Conservation (phyloP, 2,329 filamentous ascomycete species). For the Fusarium tricinctum region DNA sequence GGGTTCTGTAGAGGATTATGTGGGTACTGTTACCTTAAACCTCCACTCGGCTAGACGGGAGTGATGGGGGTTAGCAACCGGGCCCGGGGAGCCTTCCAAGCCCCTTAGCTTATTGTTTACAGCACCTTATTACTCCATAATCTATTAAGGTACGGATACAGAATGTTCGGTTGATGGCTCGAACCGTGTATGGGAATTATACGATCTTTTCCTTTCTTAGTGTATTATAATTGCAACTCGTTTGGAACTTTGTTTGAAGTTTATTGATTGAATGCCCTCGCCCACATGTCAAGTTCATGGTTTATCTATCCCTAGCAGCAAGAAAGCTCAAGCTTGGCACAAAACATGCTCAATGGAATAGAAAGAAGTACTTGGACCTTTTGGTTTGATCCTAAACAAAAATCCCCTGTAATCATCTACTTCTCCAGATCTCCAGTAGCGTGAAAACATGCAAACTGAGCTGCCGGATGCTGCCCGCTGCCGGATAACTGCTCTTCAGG, state of each 20-base stretch:
- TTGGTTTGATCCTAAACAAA: not conserved
- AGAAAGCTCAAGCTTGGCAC: not conserved
- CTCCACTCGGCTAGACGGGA: conserved; percentile 35
- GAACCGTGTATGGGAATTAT: conserved; percentile 15
- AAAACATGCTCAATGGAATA: not conserved
- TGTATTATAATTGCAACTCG: not conserved
- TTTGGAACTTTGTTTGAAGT: not conserved
- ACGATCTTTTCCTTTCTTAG: not conserved
- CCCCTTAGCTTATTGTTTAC: conserved; percentile 6
- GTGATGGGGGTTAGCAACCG: not conserved
- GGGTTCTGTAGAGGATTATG: conserved; percentile 39
- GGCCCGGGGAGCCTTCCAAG: conserved; percentile 13
- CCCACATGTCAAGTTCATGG: not conserved
- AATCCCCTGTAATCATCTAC: not conserved
- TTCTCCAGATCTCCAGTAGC: conserved; percentile 9
- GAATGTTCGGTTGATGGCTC: conserved; percentile 15
- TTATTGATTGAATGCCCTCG: not conserved
- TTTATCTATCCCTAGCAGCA: not conserved
- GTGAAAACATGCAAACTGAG: conserved; percentile 19
- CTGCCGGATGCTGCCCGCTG: conserved; percentile 5
- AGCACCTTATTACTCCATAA: conserved; percentile 2
- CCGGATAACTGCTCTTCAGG: conserved; percentile 12
- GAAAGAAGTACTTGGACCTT: not conserved
- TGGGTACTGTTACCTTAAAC: conserved; percentile 26
- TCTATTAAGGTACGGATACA: conserved; percentile 2